Evolutionary conservation across 129 eudicot genomes (phyloP).

Genomic region (Chrysanthemum makinoi): DNA sequence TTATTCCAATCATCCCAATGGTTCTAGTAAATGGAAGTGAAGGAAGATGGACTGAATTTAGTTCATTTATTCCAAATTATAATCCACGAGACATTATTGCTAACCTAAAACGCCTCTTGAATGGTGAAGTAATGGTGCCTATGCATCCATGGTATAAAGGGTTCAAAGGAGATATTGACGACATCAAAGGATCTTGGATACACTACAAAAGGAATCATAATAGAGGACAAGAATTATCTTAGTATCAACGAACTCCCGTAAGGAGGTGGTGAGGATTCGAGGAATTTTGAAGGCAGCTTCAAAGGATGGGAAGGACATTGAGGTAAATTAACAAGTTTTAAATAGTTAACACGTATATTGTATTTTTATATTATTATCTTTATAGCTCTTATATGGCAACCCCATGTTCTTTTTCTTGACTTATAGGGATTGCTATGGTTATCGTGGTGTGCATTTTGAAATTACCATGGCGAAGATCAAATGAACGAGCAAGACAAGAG

Average conservation of each 20-base stretch:
- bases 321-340: slow-evolving; percentile 31
- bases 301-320: slow-evolving; percentile 51
- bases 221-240: slow-evolving; percentile 41
- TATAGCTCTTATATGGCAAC: too few relatives aligned
- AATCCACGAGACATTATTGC: slow-evolving; percentile 80
- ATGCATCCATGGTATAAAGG: slow-evolving; percentile 32
- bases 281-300: slow-evolving; percentile 60
- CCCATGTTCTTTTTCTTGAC: slow-evolving; percentile 40
- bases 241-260: slow-evolving; percentile 75
- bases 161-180: too few relatives aligned
- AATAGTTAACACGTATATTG: too few relatives aligned
- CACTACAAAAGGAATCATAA: slow-evolving; percentile 53
- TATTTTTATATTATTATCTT: too few relatives aligned
- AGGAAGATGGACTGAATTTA: slow-evolving; percentile 97
- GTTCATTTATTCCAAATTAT: slow-evolving; percentile 78
- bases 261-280: slow-evolving; percentile 80
- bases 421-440: slow-evolving; percentile 48
- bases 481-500: slow-evolving; percentile 60
- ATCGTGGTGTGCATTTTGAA: slow-evolving; percentile 50
- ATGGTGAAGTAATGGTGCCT: slow-evolving; percentile 62
- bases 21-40: slow-evolving; percentile 94
- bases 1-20: slow-evolving; percentile 74
- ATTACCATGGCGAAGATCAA: slow-evolving; percentile 49
- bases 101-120: slow-evolving; percentile 59
- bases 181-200: slow-evolving; percentile 56